A percentile compares a stretch with the other conserved stretches of the same genome.
These are phyloP conservation scores for Cordia subcordata DNA, from an alignment of 257 asterid genomes.

Conservation along the genomic window DNA sequence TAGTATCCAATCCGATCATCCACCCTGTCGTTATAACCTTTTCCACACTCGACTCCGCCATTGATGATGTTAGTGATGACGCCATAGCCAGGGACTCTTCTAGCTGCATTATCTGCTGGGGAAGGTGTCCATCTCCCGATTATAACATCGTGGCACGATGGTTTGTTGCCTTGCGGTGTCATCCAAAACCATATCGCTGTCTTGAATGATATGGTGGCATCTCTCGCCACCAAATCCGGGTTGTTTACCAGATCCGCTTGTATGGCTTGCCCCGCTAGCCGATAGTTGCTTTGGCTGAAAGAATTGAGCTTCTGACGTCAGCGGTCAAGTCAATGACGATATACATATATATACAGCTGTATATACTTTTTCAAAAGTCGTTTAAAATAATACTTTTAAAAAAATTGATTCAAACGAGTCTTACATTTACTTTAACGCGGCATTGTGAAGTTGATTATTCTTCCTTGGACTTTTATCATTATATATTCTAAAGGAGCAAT, in stretches of 20 bases:
- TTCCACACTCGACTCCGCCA: conserved; percentile 33
- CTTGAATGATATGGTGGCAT: conserved; percentile 28
- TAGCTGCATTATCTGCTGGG: conserved; percentile 15
- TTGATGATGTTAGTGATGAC: conserved; percentile 35
- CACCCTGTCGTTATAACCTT: conserved; percentile 18
- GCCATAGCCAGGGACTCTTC: conserved; percentile 20
- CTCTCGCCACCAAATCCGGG: conserved; percentile 26
- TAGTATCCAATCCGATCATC: conserved; percentile 22
- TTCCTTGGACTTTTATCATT: no score
- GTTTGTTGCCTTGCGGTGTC: conserved; percentile 31
- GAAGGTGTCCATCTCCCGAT: conserved; percentile 33
- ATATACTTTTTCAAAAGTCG: no score
- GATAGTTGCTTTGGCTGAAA: conserved; percentile 27
- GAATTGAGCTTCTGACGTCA: not conserved
- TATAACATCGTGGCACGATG: conserved; percentile 27
- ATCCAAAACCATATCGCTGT: conserved; percentile 38
- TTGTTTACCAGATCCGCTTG: conserved; percentile 22
- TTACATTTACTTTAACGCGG: no score
- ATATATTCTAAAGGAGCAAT: no score
- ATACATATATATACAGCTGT: no score
- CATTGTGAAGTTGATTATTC: no score
- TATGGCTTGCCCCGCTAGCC: conserved; percentile 26
- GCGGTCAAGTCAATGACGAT: no score
- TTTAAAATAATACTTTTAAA: no score
- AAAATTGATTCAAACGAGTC: no score